Evolutionary conservation across 1,139 yeast species (phyloP).

Genomic region (Scheffersomyces quercinus): DNA sequence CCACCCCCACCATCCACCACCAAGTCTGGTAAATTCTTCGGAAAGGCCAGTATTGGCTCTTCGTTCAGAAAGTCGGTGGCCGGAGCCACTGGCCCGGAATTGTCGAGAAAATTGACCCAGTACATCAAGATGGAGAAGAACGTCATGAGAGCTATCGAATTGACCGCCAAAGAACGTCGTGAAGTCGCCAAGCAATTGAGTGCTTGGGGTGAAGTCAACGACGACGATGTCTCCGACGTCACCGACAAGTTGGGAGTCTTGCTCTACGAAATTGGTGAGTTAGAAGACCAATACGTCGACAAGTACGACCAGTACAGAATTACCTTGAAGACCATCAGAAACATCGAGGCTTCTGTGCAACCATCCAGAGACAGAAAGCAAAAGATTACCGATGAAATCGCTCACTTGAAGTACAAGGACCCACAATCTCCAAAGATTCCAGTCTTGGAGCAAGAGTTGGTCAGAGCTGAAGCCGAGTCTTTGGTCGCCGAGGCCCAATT

Average conservation of each 20-base stretch:
- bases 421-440: slow-evolving; percentile 96
- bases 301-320: slow-evolving; percentile 97
- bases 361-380: slow-evolving; percentile 98
- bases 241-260: slow-evolving; percentile 97
- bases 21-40: slow-evolving; percentile 84
- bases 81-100: slow-evolving; percentile 93
- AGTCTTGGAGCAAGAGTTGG: slow-evolving; percentile 95
- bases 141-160: slow-evolving; percentile 90
- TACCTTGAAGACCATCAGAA: slow-evolving; percentile 91
- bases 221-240: slow-evolving; percentile 94
- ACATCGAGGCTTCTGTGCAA: slow-evolving; percentile 96
- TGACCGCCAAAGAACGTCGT: slow-evolving; percentile 92
- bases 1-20: slow-evolving; percentile 94
- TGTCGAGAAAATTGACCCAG: slow-evolving; percentile 85
- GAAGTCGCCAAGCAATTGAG: slow-evolving; percentile 96
- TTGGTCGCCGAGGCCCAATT: slow-evolving; percentile 98
- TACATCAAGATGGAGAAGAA: slow-evolving; percentile 96
- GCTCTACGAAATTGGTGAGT: slow-evolving; percentile 94
- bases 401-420: slow-evolving; percentile 96
- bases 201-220: slow-evolving; percentile 97
- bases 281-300: slow-evolving; percentile 97
- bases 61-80: slow-evolving; percentile 85
- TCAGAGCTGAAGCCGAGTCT: slow-evolving; percentile 98
- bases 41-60: slow-evolving; percentile 82
- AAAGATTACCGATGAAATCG: slow-evolving; percentile 96